These are phyloP conservation scores for Stachybotrys elegans DNA, from an alignment of 2,329 filamentous ascomycete species.

Conservation along the genomic window DNA sequence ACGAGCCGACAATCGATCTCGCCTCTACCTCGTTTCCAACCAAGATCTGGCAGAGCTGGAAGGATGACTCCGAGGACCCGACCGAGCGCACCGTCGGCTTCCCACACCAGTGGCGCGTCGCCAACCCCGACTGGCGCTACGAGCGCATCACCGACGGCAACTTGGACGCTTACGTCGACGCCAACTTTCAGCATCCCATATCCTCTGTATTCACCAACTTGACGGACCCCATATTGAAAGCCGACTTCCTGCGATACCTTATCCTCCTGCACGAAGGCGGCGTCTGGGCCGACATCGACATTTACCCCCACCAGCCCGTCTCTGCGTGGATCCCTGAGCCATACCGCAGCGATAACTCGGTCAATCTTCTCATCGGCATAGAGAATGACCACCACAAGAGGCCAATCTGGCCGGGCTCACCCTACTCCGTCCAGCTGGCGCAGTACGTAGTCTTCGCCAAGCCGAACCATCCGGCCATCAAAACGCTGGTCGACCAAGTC, in stretches of 20 bases:
- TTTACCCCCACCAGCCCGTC: slow-evolving; percentile 58
- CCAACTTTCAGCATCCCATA: slow-evolving; percentile 57
- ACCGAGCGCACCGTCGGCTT: slow-evolving; percentile 20
- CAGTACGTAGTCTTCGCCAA: slow-evolving; percentile 72
- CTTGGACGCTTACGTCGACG: slow-evolving; percentile 43
- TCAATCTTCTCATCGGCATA: slow-evolving; percentile 66
- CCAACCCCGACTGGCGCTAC: slow-evolving; percentile 21
- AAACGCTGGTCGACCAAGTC: slow-evolving; percentile 61
- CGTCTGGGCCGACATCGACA: slow-evolving; percentile 67
- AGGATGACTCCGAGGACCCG: slow-evolving; percentile 20
- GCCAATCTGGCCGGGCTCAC: slow-evolving; percentile 46
- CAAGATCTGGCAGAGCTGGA: slow-evolving; percentile 28
- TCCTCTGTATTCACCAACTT: slow-evolving; percentile 43
- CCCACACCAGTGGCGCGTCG: slow-evolving; percentile 16
- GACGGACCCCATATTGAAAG: slow-evolving; percentile 47
- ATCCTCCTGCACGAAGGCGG: slow-evolving; percentile 63
- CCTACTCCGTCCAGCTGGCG: slow-evolving; percentile 68
- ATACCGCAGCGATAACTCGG: slow-evolving; percentile 39
- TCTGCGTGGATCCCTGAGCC: slow-evolving; percentile 58
- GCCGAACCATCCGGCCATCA: slow-evolving; percentile 62
- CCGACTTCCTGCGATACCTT: slow-evolving; percentile 56
- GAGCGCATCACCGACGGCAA: slow-evolving; percentile 23
- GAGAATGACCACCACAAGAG: slow-evolving; percentile 52
- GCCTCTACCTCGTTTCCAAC: slow-evolving; percentile 8
- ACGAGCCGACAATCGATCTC: neutral